Percentiles rank a stretch among this genome's conserved stretches.
Evolutionary conservation across 345 rosid species (phyloP).

Genomic region (Streptanthus diversifolius): DNA sequence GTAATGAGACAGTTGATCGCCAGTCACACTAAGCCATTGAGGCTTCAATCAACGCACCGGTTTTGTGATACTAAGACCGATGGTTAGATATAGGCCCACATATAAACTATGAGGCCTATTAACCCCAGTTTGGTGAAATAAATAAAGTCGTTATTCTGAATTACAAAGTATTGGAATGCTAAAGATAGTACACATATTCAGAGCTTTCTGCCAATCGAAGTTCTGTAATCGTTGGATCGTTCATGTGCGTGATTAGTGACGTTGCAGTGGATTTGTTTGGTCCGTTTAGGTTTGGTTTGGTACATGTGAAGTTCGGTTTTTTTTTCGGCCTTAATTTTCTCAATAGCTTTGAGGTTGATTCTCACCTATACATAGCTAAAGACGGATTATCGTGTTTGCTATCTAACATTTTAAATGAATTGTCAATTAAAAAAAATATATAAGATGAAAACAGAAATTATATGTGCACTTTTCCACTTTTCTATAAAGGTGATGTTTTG

Average conservation of each 20-base stretch:
- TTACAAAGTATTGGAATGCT: background rate
- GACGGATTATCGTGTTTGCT: background rate
- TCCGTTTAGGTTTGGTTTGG: background rate
- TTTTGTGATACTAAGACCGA: background rate
- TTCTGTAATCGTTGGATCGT: background rate
- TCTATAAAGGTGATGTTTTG: background rate
- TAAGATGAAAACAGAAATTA: no score
- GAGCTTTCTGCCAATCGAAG: background rate
- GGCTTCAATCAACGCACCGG: background rate
- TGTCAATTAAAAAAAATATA: background rate
- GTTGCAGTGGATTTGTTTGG: background rate
- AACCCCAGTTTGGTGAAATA: background rate
- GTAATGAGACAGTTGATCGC: no score
- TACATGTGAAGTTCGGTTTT: background rate
- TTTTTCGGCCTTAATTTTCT: background rate
- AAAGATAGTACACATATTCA: background rate
- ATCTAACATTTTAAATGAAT: background rate
- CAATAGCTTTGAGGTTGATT: background rate
- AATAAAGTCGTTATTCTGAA: background rate
- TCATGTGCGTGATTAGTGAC: no score
- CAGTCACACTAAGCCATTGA: no score
- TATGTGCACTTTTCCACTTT: background rate
- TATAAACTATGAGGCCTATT: background rate
- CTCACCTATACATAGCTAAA: background rate
- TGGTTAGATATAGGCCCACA: background rate